These are phyloP conservation scores for Rhodotorula sphaerocarpa DNA, from an alignment of 768 basidiomycete genomes.

Conservation along the genomic window DNA sequence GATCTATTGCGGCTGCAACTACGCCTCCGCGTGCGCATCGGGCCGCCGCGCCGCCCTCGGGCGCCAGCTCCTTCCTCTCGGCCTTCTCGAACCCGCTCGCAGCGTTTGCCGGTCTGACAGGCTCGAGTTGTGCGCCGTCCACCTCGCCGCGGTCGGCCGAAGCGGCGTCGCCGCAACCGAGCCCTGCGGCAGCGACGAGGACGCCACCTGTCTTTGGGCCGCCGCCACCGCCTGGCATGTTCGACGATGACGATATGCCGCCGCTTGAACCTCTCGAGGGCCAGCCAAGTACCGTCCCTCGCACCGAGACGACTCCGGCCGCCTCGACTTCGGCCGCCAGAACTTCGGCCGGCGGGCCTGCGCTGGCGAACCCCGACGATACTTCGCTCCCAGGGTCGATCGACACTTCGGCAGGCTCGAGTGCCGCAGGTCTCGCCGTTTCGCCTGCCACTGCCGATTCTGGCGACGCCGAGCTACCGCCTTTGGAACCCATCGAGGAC, in stretches of 20 bases:
- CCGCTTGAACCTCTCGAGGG: slow-evolving; percentile 10
- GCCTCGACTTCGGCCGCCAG: no score
- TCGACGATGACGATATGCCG: slow-evolving; percentile 22
- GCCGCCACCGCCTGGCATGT: no score
- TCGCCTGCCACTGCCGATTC: not conserved
- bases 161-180: no score
- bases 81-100: slow-evolving; percentile 5
- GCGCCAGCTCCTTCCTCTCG: not conserved
- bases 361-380: no score
- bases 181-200: no score
- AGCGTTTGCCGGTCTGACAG: not conserved
- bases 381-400: not conserved
- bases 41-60: not conserved
- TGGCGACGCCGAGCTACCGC: not conserved
- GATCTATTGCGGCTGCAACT: not conserved
- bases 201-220: no score
- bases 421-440: not conserved
- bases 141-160: no score
- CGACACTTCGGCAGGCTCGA: no score
- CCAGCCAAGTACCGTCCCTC: no score
- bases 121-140: not conserved
- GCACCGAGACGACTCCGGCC: no score
- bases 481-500: not conserved
- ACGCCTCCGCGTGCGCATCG: not conserved
- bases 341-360: no score